phyloP scores from a whole-genome alignment of 139 green algal species.

The Monoraphidium neglectum region DNA sequence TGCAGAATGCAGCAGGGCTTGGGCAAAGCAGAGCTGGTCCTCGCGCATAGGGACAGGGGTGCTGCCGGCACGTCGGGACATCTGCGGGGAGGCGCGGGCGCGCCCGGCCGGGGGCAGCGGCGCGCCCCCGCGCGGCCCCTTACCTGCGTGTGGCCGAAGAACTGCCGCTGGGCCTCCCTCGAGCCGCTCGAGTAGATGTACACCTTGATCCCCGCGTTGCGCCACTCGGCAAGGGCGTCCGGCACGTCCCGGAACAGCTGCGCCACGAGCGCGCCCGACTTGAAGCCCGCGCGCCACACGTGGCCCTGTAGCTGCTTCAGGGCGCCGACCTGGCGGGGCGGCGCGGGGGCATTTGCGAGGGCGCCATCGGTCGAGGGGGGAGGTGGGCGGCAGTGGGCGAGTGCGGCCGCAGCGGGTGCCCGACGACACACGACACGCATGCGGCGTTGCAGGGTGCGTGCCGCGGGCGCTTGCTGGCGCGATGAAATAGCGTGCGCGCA shows the following conservation, averaged over 20 bases:
- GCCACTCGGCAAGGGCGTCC: slow-evolving; percentile 72
- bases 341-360: too few relatives aligned
- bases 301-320: slow-evolving; percentile 76
- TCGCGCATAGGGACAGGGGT: too few relatives aligned
- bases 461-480: too few relatives aligned
- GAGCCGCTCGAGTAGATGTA: slow-evolving; percentile 96
- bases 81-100: too few relatives aligned
- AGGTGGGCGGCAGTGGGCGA: neutral
- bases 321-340: slow-evolving; percentile 55
- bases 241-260: slow-evolving; percentile 87
- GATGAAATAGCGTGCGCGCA: neutral
- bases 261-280: slow-evolving; percentile 65
- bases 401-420: neutral
- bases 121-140: too few relatives aligned
- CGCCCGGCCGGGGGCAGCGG: too few relatives aligned
- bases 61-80: too few relatives aligned
- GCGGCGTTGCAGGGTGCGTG: too few relatives aligned
- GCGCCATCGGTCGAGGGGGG: too few relatives aligned
- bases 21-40: too few relatives aligned
- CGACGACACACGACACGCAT: too few relatives aligned
- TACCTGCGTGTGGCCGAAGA: slow-evolving; percentile 23
- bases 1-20: too few relatives aligned
- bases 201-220: slow-evolving; percentile 72
- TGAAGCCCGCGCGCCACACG: slow-evolving; percentile 83
- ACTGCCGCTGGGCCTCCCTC: slow-evolving; percentile 51